phyloP scores from a whole-genome alignment of 2,329 filamentous ascomycete genomes.

The Claviceps sp. region DNA sequence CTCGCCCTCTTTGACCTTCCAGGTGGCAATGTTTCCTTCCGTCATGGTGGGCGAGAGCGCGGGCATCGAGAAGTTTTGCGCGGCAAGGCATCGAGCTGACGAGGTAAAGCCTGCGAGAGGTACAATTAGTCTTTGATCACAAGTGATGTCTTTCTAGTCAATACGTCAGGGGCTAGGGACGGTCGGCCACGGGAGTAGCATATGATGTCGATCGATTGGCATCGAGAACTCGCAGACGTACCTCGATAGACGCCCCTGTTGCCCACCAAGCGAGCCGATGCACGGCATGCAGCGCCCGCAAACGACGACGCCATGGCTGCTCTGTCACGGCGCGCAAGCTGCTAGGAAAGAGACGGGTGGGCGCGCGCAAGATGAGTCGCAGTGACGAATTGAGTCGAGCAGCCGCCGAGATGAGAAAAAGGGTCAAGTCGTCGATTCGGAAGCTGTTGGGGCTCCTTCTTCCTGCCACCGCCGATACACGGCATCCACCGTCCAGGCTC shows the following conservation, averaged over 20 bases:
- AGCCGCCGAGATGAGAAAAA: constrained; percentile 5
- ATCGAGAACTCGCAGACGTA: constrained; percentile 23
- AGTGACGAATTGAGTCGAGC: constrained; percentile 1
- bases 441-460: constrained; percentile 18
- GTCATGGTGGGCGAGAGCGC: constrained; percentile 89
- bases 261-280: constrained; percentile 46
- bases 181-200: too few relatives aligned
- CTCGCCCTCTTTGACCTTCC: constrained; percentile 82
- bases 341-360: neutral
- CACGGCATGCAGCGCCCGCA: constrained; percentile 47
- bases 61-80: constrained; percentile 83
- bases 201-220: neutral
- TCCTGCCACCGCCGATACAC: constrained; percentile 15
- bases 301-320: constrained; percentile 48
- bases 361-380: neutral
- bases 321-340: constrained; percentile 10
- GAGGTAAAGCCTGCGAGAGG: constrained; percentile 45
- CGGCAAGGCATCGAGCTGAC: constrained; percentile 50
- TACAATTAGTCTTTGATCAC: neutral
- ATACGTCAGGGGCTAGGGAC: too few relatives aligned
- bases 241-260: constrained; percentile 39
- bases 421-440: constrained; percentile 1
- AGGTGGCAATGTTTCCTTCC: constrained; percentile 74
- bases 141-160: too few relatives aligned
- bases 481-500: constrained; percentile 8